Conservation (phyloP, 169 alveolate genomes). For the Eimeria tenella region DNA sequence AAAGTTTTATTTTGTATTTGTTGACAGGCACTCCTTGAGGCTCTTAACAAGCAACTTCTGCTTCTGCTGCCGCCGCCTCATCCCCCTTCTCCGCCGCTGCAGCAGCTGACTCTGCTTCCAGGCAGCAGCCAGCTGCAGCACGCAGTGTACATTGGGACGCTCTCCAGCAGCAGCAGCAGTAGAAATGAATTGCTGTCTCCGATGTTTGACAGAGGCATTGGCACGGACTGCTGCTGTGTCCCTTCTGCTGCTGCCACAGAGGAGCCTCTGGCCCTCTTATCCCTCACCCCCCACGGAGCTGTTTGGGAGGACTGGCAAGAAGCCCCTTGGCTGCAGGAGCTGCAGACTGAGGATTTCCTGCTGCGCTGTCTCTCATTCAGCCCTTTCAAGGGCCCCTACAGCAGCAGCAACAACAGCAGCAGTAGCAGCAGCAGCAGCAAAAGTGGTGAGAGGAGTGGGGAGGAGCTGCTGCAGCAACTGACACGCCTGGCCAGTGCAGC, state of each 20-base stretch:
- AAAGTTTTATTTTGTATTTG: neutral
- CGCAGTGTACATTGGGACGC: neutral
- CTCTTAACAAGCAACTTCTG: neutral
- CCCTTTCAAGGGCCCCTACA: neutral
- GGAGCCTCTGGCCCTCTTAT: neutral
- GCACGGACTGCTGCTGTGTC: neutral
- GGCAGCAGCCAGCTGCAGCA: constrained; percentile 24
- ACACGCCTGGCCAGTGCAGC: constrained; percentile 7
- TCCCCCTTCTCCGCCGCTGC: constrained; percentile 25
- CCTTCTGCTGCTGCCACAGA: neutral
- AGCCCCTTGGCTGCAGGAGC: constrained; percentile 29
- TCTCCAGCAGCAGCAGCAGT: neutral
- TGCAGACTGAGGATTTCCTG: neutral
- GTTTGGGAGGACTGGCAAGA: neutral
- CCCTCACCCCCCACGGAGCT: neutral
- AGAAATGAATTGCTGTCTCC: neutral
- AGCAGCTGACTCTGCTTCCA: constrained; percentile 34
- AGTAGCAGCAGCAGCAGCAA: neutral
- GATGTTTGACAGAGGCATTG: neutral
- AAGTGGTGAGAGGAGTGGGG: neutral
- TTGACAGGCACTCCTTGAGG: neutral
- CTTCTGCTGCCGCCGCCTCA: neutral
- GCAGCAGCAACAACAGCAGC: neutral
- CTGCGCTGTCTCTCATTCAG: neutral
- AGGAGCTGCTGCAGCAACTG: constrained; percentile 30